Conservation (phyloP, 139 green algal genomes). For the Tetraselmis striata region DNA sequence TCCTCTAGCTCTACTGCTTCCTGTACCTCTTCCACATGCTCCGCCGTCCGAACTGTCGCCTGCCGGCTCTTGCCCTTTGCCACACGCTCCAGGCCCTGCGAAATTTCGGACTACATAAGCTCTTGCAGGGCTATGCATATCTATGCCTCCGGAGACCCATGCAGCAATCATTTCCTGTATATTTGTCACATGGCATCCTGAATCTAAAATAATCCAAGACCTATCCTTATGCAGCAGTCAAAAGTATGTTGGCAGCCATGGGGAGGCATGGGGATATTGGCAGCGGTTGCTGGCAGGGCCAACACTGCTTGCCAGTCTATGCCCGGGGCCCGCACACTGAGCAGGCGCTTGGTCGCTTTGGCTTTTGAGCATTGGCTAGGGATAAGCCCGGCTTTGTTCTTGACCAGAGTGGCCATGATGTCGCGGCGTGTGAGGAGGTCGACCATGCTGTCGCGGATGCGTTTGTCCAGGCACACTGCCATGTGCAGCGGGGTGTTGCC, state of each 20-base stretch:
- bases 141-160: too few relatives aligned
- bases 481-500: conserved; percentile 25
- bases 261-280: not conserved
- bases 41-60: conserved; percentile 6
- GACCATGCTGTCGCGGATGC: not conserved
- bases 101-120: not conserved
- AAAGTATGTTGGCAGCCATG: too few relatives aligned
- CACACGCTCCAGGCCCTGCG: not conserved
- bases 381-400: not conserved
- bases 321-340: not conserved
- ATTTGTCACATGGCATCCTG: not conserved
- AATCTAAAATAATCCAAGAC: not conserved
- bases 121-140: not conserved
- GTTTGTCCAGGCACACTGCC: not conserved
- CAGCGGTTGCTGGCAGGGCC: not conserved
- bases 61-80: conserved; percentile 12
- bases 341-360: not conserved
- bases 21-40: not conserved
- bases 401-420: not conserved
- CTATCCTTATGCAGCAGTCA: not conserved
- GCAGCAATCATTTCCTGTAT: too few relatives aligned
- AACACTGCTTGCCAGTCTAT: too few relatives aligned
- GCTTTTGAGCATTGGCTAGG: not conserved
- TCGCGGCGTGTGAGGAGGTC: not conserved
- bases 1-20: not conserved